A percentile compares a stretch with the other conserved stretches of the same genome.
Evolutionary conservation across 2,329 filamentous ascomycete genomes (phyloP).

Genomic region (Fusarium agapanthi): DNA sequence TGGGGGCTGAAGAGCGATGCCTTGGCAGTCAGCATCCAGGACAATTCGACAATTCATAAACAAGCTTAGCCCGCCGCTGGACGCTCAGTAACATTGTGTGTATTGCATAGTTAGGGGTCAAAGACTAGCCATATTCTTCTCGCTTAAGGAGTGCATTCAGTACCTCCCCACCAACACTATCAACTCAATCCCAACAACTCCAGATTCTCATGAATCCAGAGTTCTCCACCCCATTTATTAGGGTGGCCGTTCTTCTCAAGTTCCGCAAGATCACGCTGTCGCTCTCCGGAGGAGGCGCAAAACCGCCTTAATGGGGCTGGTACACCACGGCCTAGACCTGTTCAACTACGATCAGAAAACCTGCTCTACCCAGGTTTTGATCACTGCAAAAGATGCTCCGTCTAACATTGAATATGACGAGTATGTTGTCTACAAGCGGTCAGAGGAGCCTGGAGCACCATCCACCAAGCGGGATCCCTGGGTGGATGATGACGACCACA

Average conservation of each 20-base stretch:
- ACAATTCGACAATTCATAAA: slow-evolving; percentile 30
- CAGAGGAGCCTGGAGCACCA: slow-evolving; percentile 17
- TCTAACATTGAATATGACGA: slow-evolving; percentile 51
- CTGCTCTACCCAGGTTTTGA: slow-evolving; percentile 47
- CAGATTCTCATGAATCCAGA: slow-evolving; percentile 35
- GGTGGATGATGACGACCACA: slow-evolving; percentile 37
- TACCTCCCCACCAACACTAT: not conserved
- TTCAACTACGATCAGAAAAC: slow-evolving; percentile 50
- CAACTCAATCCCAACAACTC: not conserved
- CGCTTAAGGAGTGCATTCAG: not conserved
- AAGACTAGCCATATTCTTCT: not conserved
- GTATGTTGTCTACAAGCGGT: slow-evolving; percentile 48
- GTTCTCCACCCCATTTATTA: slow-evolving; percentile 34
- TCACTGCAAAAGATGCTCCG: slow-evolving; percentile 40
- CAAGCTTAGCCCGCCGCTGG: slow-evolving; percentile 13
- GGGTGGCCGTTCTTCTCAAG: slow-evolving; percentile 38
- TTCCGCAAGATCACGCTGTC: slow-evolving; percentile 37
- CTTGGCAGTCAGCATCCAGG: slow-evolving; percentile 29
- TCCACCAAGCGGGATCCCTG: not conserved
- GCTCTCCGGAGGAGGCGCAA: slow-evolving; percentile 35
- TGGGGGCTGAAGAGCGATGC: not conserved
- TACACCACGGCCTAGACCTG: slow-evolving; percentile 46
- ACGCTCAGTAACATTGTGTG: slow-evolving; percentile 2
- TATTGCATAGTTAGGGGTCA: not conserved
- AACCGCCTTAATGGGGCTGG: slow-evolving; percentile 39